These are phyloP conservation scores for Sarocladium brachiariae DNA, from an alignment of 2,329 filamentous ascomycete genomes.

Conservation along the genomic window DNA sequence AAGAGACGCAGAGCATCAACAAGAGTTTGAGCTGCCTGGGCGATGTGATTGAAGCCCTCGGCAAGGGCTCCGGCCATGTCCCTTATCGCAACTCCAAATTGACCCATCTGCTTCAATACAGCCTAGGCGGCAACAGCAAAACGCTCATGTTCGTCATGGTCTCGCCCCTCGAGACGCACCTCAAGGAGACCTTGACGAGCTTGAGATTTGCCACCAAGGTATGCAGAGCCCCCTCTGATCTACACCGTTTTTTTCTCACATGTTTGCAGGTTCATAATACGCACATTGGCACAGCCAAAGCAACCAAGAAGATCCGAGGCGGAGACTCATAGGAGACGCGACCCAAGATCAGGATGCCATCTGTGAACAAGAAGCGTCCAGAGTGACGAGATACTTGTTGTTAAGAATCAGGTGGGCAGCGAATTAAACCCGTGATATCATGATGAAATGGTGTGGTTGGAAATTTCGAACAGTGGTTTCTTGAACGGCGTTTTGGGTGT, in stretches of 20 bases:
- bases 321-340: conserved; percentile 23
- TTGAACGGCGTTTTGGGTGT: conserved; percentile 1
- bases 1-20: conserved; percentile 97
- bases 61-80: conserved; percentile 73
- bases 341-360: not conserved
- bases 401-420: no score
- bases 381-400: no score
- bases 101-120: conserved; percentile 92
- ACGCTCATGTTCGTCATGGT: conserved; percentile 99
- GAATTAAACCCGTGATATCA: not conserved
- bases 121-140: conserved; percentile 89
- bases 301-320: conserved; percentile 53
- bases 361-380: not conserved
- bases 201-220: conserved; percentile 95
- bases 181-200: conserved; percentile 90
- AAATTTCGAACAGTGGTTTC: conserved; percentile 1
- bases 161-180: conserved; percentile 80
- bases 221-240: conserved; percentile 18
- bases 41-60: conserved; percentile 91
- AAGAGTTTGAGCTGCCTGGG: conserved; percentile 86
- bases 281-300: conserved; percentile 83
- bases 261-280: conserved; percentile 69
- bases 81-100: conserved; percentile 97
- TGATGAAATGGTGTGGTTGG: conserved; percentile 6
- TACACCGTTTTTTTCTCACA: conserved; percentile 10